These are phyloP conservation scores for Solanum habrochaites DNA, from an alignment of 257 asterid genomes.

Conservation along the genomic window DNA sequence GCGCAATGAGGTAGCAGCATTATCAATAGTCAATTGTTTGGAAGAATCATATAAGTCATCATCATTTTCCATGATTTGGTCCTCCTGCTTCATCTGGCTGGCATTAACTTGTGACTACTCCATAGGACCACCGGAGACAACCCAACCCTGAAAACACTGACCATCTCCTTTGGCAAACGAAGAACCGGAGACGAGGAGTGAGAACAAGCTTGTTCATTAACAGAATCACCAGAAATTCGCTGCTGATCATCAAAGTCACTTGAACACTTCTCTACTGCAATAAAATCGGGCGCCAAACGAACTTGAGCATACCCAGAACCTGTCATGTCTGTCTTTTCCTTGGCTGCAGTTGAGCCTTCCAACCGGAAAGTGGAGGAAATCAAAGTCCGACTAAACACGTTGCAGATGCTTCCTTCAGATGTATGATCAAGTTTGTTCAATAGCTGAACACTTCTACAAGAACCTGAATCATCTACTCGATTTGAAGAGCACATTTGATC, in stretches of 20 bases:
- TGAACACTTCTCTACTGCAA: constrained; percentile 10
- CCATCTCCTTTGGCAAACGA: constrained; percentile 35
- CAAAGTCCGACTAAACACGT: constrained; percentile 2
- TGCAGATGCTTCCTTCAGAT: background rate
- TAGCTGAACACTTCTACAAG: background rate
- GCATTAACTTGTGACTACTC: constrained; percentile 24
- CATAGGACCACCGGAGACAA: constrained; percentile 22
- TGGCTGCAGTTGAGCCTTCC: constrained; percentile 1
- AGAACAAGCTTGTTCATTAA: constrained; percentile 23
- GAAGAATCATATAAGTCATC: constrained; percentile 6
- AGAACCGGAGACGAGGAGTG: no score
- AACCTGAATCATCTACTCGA: background rate
- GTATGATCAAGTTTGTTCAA: constrained; percentile 3
- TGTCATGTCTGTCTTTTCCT: constrained; percentile 7
- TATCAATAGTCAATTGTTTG: constrained; percentile 2
- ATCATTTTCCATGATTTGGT: constrained; percentile 6
- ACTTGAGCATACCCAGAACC: constrained; percentile 14
- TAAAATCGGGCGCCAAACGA: constrained; percentile 6
- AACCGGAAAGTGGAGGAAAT: constrained; percentile 11
- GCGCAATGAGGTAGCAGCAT: background rate
- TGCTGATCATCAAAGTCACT: constrained; percentile 13
- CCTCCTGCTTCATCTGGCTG: constrained; percentile 22
- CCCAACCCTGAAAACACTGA: constrained; percentile 19
- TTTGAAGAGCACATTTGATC: background rate
- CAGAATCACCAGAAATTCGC: constrained; percentile 16